Conservation (phyloP, 2,329 filamentous ascomycete genomes). For the Colletotrichum paranaense region DNA sequence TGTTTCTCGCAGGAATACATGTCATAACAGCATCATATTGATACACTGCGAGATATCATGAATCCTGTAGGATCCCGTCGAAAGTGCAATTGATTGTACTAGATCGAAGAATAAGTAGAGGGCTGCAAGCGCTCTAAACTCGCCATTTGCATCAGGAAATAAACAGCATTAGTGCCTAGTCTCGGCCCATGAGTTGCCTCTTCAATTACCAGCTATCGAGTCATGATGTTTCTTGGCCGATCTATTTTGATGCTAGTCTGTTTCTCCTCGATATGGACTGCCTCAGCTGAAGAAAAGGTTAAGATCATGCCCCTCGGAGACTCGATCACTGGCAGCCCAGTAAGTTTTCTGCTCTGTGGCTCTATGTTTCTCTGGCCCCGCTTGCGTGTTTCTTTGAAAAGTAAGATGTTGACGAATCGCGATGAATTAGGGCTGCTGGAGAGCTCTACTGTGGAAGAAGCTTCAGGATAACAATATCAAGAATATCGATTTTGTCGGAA, state of each 20-base stretch:
- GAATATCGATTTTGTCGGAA: conserved; percentile 49
- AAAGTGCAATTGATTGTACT: not conserved
- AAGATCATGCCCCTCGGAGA: conserved; percentile 42
- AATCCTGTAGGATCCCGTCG: not conserved
- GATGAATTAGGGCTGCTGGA: conserved; percentile 44
- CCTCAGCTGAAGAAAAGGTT: conserved; percentile 5
- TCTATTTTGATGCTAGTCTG: not conserved
- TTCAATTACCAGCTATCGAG: not conserved
- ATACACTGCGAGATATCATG: too few relatives aligned
- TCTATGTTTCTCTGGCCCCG: not conserved
- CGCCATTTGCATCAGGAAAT: too few relatives aligned
- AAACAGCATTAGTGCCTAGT: too few relatives aligned
- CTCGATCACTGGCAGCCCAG: conserved; percentile 42
- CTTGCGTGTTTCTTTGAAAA: not conserved
- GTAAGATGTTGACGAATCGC: not conserved
- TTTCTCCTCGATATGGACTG: not conserved
- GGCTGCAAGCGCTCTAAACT: not conserved
- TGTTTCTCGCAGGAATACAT: not conserved
- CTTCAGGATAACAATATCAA: conserved; percentile 44
- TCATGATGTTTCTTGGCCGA: not conserved
- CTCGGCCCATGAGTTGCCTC: too few relatives aligned
- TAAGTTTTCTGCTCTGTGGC: conserved; percentile 7
- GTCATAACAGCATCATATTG: too few relatives aligned
- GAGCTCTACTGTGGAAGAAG: conserved; percentile 46
- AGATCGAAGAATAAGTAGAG: not conserved